Conservation (phyloP, 2,329 filamentous ascomycete species). For the Colletotrichum spaethianum region DNA sequence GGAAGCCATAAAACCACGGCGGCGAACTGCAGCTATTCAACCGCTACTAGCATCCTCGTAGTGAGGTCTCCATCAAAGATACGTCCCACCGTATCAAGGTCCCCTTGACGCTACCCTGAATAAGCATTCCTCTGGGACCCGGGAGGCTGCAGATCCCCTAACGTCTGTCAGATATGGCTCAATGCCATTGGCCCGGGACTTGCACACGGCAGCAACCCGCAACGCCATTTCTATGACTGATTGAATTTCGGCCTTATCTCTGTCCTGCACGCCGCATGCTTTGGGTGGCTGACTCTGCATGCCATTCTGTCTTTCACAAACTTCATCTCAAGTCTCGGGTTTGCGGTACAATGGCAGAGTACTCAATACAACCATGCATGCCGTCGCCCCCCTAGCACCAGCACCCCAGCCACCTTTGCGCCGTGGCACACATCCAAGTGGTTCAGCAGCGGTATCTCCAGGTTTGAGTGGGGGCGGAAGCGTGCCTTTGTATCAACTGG, state of each 20-base stretch:
- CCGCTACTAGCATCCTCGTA: not conserved
- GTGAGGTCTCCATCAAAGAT: not conserved
- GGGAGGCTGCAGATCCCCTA: conserved; percentile 28
- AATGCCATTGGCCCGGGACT: conserved; percentile 5
- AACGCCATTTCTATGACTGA: conserved; percentile 41
- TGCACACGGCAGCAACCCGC: not conserved
- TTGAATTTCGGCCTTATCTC: conserved; percentile 42
- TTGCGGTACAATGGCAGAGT: not conserved
- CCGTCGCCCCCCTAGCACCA: not conserved
- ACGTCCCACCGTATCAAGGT: not conserved
- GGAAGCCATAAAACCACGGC: not conserved
- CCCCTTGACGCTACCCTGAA: conserved; percentile 16
- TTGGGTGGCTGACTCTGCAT: not conserved
- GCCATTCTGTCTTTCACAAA: conserved; percentile 1
- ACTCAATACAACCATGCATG: not conserved
- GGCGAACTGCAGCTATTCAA: not conserved
- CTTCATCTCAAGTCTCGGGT: not conserved
- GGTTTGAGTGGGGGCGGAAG: conserved; percentile 18
- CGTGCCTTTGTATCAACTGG: conserved; percentile 19
- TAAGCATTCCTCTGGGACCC: conserved; percentile 20
- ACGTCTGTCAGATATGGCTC: not conserved
- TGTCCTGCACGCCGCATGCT: conserved; percentile 5
- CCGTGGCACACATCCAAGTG: not conserved
- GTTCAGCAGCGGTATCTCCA: conserved; percentile 1
- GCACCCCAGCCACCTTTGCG: not conserved